Evolutionary conservation across 768 basidiomycete species (phyloP), one percentile per base, ranked within the genome.

Genomic region (Goffeauzyma gilvescens): DNA sequence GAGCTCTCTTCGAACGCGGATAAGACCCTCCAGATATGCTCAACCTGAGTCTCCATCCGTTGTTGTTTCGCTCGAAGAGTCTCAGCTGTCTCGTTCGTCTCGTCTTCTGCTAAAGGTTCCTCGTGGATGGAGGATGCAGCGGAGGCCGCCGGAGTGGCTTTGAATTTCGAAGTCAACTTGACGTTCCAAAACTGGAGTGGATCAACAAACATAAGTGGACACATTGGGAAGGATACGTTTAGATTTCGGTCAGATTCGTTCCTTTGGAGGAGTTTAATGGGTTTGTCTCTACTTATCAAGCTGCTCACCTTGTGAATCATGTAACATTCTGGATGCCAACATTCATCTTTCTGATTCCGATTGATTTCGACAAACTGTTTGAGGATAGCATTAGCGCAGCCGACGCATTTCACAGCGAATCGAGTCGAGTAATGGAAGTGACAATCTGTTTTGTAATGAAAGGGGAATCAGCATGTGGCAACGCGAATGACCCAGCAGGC

Each of bases 361-460:
- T 98, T 96, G 66, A 98, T 95, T 68, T 98, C 93, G 48, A 98
- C 93, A 58, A 95, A 98, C 65, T 98, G 93, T 68, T 98, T 98
- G 53, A 98, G 68, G 49, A 98, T 98, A 14, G 93, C 93, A 46
- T 79, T 93, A 53, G 76, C 82, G 66, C 93, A 98, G 5, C 93
- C 93, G 0, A 86, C 89, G 60, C 93, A 98, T 64, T 96, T 96
- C 36, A 87, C 90, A 1, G 93, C 93, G 62, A 96, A 96, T 42
- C 87, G 79, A 9, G 89, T 96, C 24, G 89, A 95, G 66, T 96
- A 98, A 68, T 98, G 93, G 67, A 83, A 96, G 65, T 98, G 93
- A 61, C 93, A 98, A 64, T 81, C 64, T 65, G 38, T n/a, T n/a
- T n/a, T n/a, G n/a, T n/a, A n/a, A n/a, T n/a, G n/a, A n/a, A n/a